These are phyloP conservation scores for Pseudopyricularia javanii DNA, from an alignment of 2,329 filamentous ascomycete species.

Conservation along the genomic window DNA sequence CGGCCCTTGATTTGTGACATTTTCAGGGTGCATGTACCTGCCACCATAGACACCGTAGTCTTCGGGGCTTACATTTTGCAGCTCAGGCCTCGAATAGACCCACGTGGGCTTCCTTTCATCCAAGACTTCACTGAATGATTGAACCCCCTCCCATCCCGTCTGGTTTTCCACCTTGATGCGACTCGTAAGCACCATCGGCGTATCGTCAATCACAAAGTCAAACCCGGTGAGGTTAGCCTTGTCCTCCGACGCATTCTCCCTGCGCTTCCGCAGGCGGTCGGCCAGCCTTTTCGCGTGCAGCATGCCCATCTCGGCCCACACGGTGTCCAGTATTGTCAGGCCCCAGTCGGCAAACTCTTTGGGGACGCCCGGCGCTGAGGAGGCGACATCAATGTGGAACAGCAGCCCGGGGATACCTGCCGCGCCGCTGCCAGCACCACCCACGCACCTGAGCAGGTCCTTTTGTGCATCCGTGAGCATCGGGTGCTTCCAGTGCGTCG, in stretches of 20 bases:
- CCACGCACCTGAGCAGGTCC: conserved; percentile 18
- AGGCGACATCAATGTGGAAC: conserved; percentile 34
- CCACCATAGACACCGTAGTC: too few relatives aligned
- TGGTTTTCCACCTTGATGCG: neutral
- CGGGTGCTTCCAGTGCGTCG: conserved; percentile 40
- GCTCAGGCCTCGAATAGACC: too few relatives aligned
- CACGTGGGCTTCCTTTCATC: neutral
- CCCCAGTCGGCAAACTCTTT: conserved; percentile 30
- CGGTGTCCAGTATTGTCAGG: conserved; percentile 29
- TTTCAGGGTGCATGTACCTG: too few relatives aligned
- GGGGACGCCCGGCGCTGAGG: conserved; percentile 32
- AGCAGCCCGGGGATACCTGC: conserved; percentile 34
- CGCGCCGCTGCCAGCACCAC: conserved; percentile 26
- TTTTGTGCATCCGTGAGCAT: conserved; percentile 16
- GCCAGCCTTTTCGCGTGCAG: conserved; percentile 31
- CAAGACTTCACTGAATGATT: neutral
- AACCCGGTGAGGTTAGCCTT: neutral
- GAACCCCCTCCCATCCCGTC: neutral
- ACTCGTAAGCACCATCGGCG: neutral
- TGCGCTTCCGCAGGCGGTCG: conserved; percentile 15
- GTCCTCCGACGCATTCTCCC: neutral
- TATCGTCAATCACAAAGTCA: neutral
- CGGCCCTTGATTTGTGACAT: too few relatives aligned
- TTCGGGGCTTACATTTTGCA: too few relatives aligned
- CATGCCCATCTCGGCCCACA: conserved; percentile 40